These are phyloP conservation scores for Botrytis sinoallii DNA, from an alignment of 2,329 filamentous ascomycete species.

Conservation along the genomic window DNA sequence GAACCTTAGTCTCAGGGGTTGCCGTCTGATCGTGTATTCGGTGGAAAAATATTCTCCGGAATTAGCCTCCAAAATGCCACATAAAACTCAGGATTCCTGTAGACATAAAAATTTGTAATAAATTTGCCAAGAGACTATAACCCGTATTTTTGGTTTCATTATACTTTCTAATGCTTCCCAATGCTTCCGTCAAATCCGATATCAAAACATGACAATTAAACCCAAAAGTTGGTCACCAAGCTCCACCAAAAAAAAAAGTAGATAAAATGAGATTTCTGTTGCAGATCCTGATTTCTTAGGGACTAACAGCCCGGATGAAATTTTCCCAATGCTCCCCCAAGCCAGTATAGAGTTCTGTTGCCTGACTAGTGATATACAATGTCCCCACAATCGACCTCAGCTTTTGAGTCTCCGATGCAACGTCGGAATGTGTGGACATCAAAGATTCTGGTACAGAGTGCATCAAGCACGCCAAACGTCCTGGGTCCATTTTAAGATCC, in stretches of 20 bases:
- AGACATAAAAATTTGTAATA: background rate
- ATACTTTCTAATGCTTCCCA: background rate
- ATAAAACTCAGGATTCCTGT: background rate
- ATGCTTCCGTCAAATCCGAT: background rate
- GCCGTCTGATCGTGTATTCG: background rate
- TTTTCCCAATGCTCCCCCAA: conserved; percentile 18
- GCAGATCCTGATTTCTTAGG: background rate
- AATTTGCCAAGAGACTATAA: background rate
- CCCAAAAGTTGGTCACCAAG: background rate
- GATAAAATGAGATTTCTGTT: background rate
- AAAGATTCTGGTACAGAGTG: conserved; percentile 14
- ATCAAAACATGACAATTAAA: background rate
- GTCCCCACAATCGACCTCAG: conserved; percentile 2
- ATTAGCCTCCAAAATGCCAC: background rate
- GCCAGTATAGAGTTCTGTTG: conserved; percentile 11
- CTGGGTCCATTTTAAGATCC: conserved; percentile 8
- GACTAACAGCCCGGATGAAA: conserved; percentile 12
- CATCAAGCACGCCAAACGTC: conserved; percentile 18
- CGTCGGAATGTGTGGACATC: conserved; percentile 13
- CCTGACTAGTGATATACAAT: conserved; percentile 15
- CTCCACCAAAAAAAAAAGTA: background rate
- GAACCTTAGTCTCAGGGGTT: background rate
- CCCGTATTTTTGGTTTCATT: background rate
- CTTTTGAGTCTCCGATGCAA: conserved; percentile 5
- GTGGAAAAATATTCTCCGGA: conserved; percentile 1